These are phyloP conservation scores for Quercus dentata DNA, from an alignment of 306 rosid genomes.

Conservation along the genomic window DNA sequence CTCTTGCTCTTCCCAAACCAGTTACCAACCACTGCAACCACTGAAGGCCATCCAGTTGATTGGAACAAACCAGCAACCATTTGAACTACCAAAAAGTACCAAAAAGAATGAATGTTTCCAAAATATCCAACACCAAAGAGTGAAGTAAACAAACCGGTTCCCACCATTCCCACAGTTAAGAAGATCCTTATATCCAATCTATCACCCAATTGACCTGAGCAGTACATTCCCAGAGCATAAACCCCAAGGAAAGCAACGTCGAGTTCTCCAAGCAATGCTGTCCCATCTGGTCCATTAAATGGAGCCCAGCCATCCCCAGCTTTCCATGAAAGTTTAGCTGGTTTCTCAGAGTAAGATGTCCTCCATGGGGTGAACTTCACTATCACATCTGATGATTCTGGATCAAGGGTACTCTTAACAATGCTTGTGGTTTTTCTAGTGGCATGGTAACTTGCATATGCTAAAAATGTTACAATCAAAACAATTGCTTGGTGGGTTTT, in stretches of 20 bases:
- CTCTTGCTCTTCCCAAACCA: slow-evolving; percentile 98
- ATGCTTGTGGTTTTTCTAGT: slow-evolving; percentile 90
- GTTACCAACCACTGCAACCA: slow-evolving; percentile 88
- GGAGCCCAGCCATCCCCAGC: slow-evolving; percentile 91
- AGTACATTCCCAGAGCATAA: slow-evolving; percentile 92
- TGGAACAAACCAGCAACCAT: slow-evolving; percentile 94
- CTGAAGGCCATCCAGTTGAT: slow-evolving; percentile 98
- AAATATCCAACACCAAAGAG: slow-evolving; percentile 85
- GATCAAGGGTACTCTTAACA: slow-evolving; percentile 94
- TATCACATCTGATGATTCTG: slow-evolving; percentile 46
- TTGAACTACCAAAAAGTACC: slow-evolving; percentile 65
- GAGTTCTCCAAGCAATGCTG: slow-evolving; percentile 78
- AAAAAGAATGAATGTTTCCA: slow-evolving; percentile 71
- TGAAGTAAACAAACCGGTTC: slow-evolving; percentile 85
- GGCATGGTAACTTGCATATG: slow-evolving; percentile 90
- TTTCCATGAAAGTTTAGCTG: slow-evolving; percentile 24
- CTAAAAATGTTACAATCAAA: slow-evolving; percentile 74
- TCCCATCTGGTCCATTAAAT: slow-evolving; percentile 73
- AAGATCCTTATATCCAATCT: slow-evolving; percentile 74
- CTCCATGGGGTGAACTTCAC: slow-evolving; percentile 33
- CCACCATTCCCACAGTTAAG: slow-evolving; percentile 85
- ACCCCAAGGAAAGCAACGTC: slow-evolving; percentile 89
- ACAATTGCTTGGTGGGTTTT: slow-evolving; percentile 82
- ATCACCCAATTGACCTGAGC: slow-evolving; percentile 95
- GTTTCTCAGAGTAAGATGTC: slow-evolving; percentile 11